Conservation (phyloP, 2,329 filamentous ascomycete species). For the Hymenoscyphus fructigenus region DNA sequence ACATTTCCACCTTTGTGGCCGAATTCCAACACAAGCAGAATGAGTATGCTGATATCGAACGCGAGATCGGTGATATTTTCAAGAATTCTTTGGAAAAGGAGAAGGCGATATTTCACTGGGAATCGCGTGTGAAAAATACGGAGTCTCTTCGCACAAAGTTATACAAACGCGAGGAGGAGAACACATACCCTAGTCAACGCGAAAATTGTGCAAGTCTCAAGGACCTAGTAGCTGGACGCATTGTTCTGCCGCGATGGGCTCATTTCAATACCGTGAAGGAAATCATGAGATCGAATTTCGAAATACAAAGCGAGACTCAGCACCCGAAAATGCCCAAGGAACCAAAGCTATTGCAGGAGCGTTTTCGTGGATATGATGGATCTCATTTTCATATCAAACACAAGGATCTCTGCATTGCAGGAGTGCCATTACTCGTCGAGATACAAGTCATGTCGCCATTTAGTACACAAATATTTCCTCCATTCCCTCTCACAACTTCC, state of each 20-base stretch:
- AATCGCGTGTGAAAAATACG: not conserved
- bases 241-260: not conserved
- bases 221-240: not conserved
- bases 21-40: not conserved
- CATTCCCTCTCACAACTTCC: too few relatives aligned
- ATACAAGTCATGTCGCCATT: constrained; percentile 5
- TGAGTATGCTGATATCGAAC: not conserved
- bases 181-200: too few relatives aligned
- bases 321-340: not conserved
- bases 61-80: not conserved
- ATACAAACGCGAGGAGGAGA: not conserved
- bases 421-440: not conserved
- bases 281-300: not conserved
- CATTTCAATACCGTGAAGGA: not conserved
- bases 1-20: not conserved
- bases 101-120: not conserved
- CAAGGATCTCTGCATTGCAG: not conserved
- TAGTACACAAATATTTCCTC: not conserved
- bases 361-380: constrained; percentile 1
- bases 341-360: not conserved
- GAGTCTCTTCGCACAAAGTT: not conserved
- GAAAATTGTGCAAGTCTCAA: not conserved
- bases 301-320: not conserved
- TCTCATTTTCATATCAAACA: not conserved
- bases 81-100: not conserved